A percentile compares a stretch with the other conserved stretches of the same genome.
These are phyloP conservation scores for Camptophora hylomeconis DNA, from an alignment of 2,329 filamentous ascomycete species.

Conservation along the genomic window DNA sequence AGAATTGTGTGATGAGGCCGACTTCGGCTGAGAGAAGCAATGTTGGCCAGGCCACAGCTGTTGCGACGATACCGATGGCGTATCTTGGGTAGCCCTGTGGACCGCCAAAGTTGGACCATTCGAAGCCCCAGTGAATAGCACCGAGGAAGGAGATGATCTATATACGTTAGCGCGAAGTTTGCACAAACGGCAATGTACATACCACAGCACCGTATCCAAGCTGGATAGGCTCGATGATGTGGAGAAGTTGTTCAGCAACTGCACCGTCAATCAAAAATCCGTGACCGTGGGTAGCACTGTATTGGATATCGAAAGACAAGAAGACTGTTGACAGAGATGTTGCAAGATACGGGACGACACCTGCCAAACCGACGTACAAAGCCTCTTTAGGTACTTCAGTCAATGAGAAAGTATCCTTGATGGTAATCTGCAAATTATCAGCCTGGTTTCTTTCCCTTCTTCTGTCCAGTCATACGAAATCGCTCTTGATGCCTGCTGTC, in stretches of 20 bases:
- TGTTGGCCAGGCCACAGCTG: constrained; percentile 79
- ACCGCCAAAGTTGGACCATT: constrained; percentile 59
- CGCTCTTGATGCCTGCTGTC: constrained; percentile 39
- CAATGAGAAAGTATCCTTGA: constrained; percentile 58
- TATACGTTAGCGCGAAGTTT: constrained; percentile 2
- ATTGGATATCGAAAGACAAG: constrained; percentile 71
- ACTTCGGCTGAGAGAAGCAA: constrained; percentile 72
- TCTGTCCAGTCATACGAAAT: constrained; percentile 39
- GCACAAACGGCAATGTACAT: constrained; percentile 25
- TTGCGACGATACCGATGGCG: constrained; percentile 65
- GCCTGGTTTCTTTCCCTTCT: neutral
- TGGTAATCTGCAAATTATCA: constrained; percentile 37
- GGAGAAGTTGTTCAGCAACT: constrained; percentile 57
- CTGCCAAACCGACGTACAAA: constrained; percentile 57
- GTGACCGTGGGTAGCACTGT: constrained; percentile 46
- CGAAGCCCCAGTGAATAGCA: constrained; percentile 85
- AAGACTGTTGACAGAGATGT: constrained; percentile 75
- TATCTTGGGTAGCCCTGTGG: constrained; percentile 66
- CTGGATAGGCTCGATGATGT: constrained; percentile 72
- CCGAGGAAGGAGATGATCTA: constrained; percentile 88
- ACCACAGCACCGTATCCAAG: constrained; percentile 80
- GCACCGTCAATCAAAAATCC: constrained; percentile 55
- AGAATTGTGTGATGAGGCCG: constrained; percentile 74
- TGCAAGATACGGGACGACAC: constrained; percentile 71
- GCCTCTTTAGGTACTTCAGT: constrained; percentile 53